Conservation (phyloP, 768 basidiomycete genomes). For the Boletales sp. region DNA sequence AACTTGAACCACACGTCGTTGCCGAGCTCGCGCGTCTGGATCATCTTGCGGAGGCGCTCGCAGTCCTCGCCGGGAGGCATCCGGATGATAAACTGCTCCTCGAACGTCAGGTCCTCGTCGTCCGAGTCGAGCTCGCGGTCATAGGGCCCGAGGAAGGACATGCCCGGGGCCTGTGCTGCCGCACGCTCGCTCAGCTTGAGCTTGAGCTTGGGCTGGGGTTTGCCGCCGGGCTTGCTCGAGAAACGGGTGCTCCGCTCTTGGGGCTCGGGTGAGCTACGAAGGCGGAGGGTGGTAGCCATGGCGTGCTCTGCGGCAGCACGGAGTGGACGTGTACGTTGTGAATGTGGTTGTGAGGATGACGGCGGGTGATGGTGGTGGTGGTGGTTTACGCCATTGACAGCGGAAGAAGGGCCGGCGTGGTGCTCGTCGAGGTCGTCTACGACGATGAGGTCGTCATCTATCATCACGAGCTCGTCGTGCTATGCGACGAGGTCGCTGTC, state of each 20-base stretch:
- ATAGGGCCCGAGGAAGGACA: constrained; percentile 87
- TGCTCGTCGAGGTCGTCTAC: constrained; percentile 54
- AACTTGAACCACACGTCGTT: constrained; percentile 98
- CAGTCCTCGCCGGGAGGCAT: constrained; percentile 84
- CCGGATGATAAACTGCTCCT: constrained; percentile 93
- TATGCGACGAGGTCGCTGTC: background rate
- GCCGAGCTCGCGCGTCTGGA: constrained; percentile 69
- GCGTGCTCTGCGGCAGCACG: constrained; percentile 33
- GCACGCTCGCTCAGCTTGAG: constrained; percentile 85
- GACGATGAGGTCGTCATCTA: constrained; percentile 63
- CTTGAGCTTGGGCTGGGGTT: constrained; percentile 73
- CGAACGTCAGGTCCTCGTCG: constrained; percentile 90
- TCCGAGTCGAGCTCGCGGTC: constrained; percentile 95
- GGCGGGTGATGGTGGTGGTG: background rate
- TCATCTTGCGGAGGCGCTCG: constrained; percentile 77
- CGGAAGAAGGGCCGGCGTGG: constrained; percentile 36
- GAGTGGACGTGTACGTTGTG: constrained; percentile 30
- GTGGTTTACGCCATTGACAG: constrained; percentile 22
- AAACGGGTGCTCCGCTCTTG: constrained; percentile 58
- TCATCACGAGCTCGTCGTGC: constrained; percentile 17
- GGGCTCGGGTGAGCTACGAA: constrained; percentile 27
- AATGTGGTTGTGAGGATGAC: constrained; percentile 12
- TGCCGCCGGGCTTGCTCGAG: constrained; percentile 35
- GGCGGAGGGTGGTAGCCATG: constrained; percentile 33
- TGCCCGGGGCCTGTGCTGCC: constrained; percentile 76